Conservation (phyloP, 2,329 filamentous ascomycete species). For the Cladosporium sp. region DNA sequence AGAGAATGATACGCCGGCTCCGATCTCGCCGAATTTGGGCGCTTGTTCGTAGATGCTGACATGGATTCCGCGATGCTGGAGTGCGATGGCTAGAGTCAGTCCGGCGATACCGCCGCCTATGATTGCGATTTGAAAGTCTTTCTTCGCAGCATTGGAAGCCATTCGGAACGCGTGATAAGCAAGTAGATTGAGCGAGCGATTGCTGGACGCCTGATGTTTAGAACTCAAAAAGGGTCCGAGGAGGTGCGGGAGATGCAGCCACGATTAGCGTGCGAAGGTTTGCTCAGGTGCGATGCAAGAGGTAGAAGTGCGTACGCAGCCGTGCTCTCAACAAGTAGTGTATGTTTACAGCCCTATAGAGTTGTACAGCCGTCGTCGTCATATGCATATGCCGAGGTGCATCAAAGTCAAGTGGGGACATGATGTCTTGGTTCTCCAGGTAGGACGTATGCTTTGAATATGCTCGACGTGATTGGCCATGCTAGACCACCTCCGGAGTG, state of each 20-base stretch:
- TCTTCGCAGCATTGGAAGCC: neutral
- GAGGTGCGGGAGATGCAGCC: neutral
- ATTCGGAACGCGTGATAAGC: neutral
- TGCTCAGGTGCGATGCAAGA: neutral
- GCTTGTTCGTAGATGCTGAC: slow-evolving; percentile 56
- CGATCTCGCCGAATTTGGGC: slow-evolving; percentile 52
- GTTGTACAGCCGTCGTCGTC: neutral
- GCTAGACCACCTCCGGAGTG: neutral
- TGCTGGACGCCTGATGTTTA: neutral
- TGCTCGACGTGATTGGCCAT: neutral
- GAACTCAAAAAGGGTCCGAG: neutral
- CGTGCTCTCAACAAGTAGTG: neutral
- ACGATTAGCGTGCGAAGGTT: neutral
- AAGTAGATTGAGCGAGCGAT: neutral
- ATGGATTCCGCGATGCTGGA: slow-evolving; percentile 40
- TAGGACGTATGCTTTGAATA: neutral
- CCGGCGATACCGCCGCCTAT: slow-evolving; percentile 58
- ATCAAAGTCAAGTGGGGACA: neutral
- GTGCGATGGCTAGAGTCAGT: slow-evolving; percentile 50
- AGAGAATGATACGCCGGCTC: slow-evolving; percentile 55
- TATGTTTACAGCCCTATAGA: neutral
- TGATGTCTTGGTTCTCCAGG: neutral
- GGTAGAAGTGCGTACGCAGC: neutral
- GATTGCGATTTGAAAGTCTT: slow-evolving; percentile 32
- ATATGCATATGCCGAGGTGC: slow-evolving; percentile 6